Evolutionary conservation across 208 protist genomes (phyloP).

Genomic region (Acanthamoeba castellanii): DNA sequence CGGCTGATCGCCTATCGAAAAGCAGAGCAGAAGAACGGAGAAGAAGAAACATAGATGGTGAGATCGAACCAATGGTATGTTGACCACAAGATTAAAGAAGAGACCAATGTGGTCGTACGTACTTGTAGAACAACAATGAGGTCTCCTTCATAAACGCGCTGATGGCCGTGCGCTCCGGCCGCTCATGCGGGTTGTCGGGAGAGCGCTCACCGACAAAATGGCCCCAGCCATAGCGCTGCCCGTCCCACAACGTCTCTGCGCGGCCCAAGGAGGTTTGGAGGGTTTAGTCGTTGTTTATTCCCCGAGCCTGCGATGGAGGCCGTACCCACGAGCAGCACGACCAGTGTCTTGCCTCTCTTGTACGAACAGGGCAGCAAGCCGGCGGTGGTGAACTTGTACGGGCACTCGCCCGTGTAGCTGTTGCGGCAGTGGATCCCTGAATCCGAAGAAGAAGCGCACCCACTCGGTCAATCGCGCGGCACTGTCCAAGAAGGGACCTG

Average conservation of each 20-base stretch:
- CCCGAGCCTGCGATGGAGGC: too few relatives aligned
- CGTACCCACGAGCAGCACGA: neutral
- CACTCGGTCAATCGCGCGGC: neutral
- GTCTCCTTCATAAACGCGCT: neutral
- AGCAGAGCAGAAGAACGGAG: too few relatives aligned
- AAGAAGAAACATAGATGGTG: too few relatives aligned
- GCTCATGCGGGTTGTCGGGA: neutral
- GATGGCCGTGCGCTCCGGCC: neutral
- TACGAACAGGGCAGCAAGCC: neutral
- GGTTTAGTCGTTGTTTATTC: neutral
- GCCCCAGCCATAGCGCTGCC: neutral
- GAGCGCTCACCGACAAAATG: neutral
- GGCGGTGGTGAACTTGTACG: neutral
- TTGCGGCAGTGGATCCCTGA: slow-evolving; percentile 12
- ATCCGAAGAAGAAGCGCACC: neutral
- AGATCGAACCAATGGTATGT: too few relatives aligned
- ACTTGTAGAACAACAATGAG: neutral
- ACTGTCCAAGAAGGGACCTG: neutral
- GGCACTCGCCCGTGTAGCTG: neutral
- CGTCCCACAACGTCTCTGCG: neutral
- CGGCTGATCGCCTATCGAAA: too few relatives aligned
- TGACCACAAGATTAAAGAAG: too few relatives aligned
- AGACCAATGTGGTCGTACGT: neutral
- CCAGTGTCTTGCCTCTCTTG: neutral
- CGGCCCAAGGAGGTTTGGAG: too few relatives aligned